A percentile compares a stretch with the other conserved stretches of the same genome.
These are phyloP conservation scores for Linnemannia elongata DNA, from an alignment of 192 early-diverging fungal genomes.

Conservation along the genomic window DNA sequence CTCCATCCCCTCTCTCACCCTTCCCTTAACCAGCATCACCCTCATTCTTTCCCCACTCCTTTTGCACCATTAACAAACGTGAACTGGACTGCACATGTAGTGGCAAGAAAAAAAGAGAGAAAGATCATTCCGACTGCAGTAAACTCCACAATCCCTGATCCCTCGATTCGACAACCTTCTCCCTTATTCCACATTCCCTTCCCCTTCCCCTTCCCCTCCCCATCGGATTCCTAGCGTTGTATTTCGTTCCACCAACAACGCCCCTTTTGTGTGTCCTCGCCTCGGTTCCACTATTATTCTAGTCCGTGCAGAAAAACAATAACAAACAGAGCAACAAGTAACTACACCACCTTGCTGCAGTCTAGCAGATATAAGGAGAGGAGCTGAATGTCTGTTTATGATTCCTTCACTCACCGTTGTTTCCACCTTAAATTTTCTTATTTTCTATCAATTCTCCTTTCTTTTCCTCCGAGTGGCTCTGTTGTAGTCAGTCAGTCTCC, in stretches of 20 bases:
- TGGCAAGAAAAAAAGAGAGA: background rate
- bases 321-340: background rate
- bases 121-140: background rate
- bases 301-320: background rate
- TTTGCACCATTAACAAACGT: background rate
- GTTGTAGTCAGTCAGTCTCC: too few species aligned
- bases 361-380: background rate
- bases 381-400: background rate
- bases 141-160: background rate
- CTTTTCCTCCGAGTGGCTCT: background rate
- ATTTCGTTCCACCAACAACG: background rate
- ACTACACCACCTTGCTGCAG: background rate
- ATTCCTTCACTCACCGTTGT: background rate
- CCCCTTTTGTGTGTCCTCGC: background rate
- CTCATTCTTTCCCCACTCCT: background rate
- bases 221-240: too few species aligned
- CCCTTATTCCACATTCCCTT: slow-evolving; percentile 2
- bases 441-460: background rate
- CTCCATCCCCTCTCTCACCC: background rate
- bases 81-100: background rate
- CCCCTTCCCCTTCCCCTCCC: background rate
- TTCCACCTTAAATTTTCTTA: background rate
- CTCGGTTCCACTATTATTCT: slow-evolving; percentile 3
- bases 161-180: background rate
- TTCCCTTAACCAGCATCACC: background rate